Conservation (phyloP, 768 basidiomycete genomes). For the Phanerochaete carnosa region DNA sequence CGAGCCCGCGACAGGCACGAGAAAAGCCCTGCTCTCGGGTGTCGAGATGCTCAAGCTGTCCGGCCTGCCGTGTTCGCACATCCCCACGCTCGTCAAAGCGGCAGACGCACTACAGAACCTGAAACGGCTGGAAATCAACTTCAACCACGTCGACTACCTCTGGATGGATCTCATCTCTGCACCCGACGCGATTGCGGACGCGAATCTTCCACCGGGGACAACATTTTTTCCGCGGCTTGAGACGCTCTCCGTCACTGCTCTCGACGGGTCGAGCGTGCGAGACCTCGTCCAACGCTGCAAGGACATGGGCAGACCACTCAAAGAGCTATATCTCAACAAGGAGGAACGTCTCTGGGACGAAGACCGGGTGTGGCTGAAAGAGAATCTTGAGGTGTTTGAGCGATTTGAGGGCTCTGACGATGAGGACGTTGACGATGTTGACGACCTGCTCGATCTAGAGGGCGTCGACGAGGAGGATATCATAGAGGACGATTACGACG, state of each 20-base stretch:
- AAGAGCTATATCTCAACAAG: slow-evolving; percentile 41
- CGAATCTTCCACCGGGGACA: not conserved
- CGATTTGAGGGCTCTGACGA: slow-evolving; percentile 51
- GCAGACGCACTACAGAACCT: slow-evolving; percentile 48
- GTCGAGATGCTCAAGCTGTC: slow-evolving; percentile 52
- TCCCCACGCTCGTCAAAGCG: slow-evolving; percentile 32
- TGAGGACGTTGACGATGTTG: slow-evolving; percentile 30
- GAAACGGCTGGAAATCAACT: slow-evolving; percentile 38
- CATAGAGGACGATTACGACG: slow-evolving; percentile 19
- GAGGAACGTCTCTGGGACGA: slow-evolving; percentile 37
- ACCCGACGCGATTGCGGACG: slow-evolving; percentile 8
- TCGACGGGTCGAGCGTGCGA: slow-evolving; percentile 40
- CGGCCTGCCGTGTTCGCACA: slow-evolving; percentile 41
- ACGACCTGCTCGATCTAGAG: slow-evolving; percentile 24
- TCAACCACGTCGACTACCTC: slow-evolving; percentile 24
- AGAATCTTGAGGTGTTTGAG: slow-evolving; percentile 47
- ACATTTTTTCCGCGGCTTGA: slow-evolving; percentile 42
- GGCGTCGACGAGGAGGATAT: slow-evolving; percentile 13
- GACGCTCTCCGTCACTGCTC: slow-evolving; percentile 43
- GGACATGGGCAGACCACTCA: slow-evolving; percentile 43
- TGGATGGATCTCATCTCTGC: slow-evolving; percentile 26
- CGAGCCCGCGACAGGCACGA: slow-evolving; percentile 31
- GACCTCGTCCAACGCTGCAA: slow-evolving; percentile 42
- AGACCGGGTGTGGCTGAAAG: slow-evolving; percentile 50
- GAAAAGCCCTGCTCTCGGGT: slow-evolving; percentile 43